Evolutionary conservation across 768 basidiomycete species (phyloP), one percentile per base, ranked within the genome.

Genomic region (Dioszegia crocea): DNA sequence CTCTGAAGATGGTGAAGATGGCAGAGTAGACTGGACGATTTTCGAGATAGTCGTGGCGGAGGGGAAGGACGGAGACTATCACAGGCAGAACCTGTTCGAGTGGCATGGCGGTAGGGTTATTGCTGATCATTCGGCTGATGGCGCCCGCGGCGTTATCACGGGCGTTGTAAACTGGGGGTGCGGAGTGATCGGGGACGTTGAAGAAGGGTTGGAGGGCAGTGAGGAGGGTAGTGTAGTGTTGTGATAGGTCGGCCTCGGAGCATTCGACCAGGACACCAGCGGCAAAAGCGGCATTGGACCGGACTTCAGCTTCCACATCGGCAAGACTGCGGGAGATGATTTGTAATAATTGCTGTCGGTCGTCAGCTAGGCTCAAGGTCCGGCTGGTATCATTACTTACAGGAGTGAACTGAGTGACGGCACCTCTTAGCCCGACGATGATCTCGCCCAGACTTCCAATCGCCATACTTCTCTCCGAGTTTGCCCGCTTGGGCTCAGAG

Each of bases 111-210:
- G 80, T 74, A 3, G 82, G 78, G 77, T 91, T 92, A 73, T 87
- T 87, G 68, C 85, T 75, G 71, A 98, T 87, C 74, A 98, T 82
- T 16, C 96, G 86, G 4, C 85, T 85, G 52, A 98, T 88, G 24
- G 92, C 89, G 43, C 96, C 96, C 8, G 87, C 84, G n/a, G 96
- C 96, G 76, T 99, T 99, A 78, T 99, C 96, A 62, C 87, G 87
- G 19, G 92, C 92, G 74, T 92, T 93, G 61, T 90, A 78, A 43
- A 80, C 81, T 6, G 88, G 79, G 5, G 83, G 71, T n/a, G 85
- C 80, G 5, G 88, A 80, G 58, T 86, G 84, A 0, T 84, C 78
- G 8, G 84, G 67, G 33, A 88, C 81, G 43, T 81, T 76, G 77
- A 99, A 98, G 55, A 94, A 81, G 14, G 89, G 88, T 26, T 84